Base-by-base conservation (phyloP, 1,284 basidiomycete species). In the Leccinum huronense region DNA sequence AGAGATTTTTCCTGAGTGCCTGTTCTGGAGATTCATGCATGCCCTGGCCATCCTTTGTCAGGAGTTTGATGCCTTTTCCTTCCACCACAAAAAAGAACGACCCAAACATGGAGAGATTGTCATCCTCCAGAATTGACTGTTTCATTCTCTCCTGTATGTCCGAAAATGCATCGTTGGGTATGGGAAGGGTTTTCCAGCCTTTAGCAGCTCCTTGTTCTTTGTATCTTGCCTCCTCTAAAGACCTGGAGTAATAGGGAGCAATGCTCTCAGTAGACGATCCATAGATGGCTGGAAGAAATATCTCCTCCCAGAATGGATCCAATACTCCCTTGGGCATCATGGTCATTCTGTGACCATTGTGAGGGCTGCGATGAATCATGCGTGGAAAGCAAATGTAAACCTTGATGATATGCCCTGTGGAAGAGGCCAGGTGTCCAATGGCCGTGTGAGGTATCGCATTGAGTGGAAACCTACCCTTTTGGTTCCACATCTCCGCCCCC, bases 51-150 rank as follows among this genome's bases (percentile, higher is more conserved):
- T 61, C 57, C 27, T 65, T 66, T 0, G 69, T 68, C 1, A 54
- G 14, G 0, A 71, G 61, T 40, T 73, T 72, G 62, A 73, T 73
- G 0, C 63, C 63, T 19, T 68, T 67, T 1, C 54, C 58, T 3
- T 73, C 53, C 0, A 71, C 11, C 0, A 57, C 58, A 23, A 73
- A 72, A 27, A 71, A 73, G 5, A 73, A 73, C 1, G 63, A 72
- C 0, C 69, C 67, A 69, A 58, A 71, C 16, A 64, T 64, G 8
- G 54, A 27, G 2, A 6, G 9, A 5, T 40, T 3, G 0, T 38
- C 27, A 0, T 63, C 1, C 1, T 63, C 55, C 1, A 2, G 0
- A 1, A 66, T 62, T 0, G 63, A 9, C 0, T 58, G 4, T 1
- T 13, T 13, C 60, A 70, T 70, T 14, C 5, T 33, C 3, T 60